Evolutionary conservation across 2,329 filamentous ascomycete genomes (phyloP), one percentile per base, ranked within the genome.

Genomic region (Colletotrichum sp.): DNA sequence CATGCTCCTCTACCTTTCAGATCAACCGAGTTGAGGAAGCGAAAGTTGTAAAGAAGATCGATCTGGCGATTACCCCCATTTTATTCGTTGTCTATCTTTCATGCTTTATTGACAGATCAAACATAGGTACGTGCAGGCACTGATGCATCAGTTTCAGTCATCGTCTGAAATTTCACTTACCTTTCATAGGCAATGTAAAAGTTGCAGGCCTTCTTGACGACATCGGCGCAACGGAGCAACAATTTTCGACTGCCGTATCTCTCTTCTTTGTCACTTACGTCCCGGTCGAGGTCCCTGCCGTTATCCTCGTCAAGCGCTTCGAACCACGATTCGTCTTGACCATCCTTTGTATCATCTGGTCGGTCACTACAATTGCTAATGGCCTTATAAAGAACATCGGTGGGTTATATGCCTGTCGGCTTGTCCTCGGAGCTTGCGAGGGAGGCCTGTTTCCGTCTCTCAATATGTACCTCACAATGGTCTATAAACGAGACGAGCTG

Each of bases 121-220:
- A 57, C 21, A 57, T 57, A 0, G 52, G 52, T 57, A 26, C 52
- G 52, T 57, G 5, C 18, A 44, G 52, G 2, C 52, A 15, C 1
- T 30, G 28, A 10, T 26, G 2, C 2, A 26, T 44, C 39, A n/a
- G 39, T 44, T 0, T 1, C 2, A 26, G 0, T 57, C 4, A 5
- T 57, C 0, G 8, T 16, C 1, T 21, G 21, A 2, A 57, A 2
- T 57, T 2, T 9, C 13, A 57, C 52, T 57, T 10, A 57, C 52
- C 21, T 57, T 0, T 57, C 52, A 0, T 5, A 57, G 21, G 52
- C 21, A 57, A 57, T 57, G 52, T 57, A 15, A 57, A 57, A 18
- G 52, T 57, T 57, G 52, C 52, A 57, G 52, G 52, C 1, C 52
- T 57, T 26, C 52, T 57, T 10, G 52, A 57, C 8, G 52, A 57